Evolutionary conservation across 2,329 filamentous ascomycete species (phyloP).

Genomic region (Harringtonia lauricola): DNA sequence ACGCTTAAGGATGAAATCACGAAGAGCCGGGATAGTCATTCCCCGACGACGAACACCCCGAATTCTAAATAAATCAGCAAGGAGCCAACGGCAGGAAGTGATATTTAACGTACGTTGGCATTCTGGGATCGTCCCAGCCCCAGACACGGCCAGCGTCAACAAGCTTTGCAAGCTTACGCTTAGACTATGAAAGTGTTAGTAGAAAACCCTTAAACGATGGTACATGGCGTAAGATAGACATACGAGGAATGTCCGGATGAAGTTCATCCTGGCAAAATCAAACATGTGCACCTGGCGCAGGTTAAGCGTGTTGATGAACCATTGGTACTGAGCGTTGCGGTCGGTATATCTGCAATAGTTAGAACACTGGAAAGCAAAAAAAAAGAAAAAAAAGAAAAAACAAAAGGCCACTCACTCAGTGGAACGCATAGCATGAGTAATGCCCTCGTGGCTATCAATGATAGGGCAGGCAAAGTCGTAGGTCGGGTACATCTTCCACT

Average conservation of each 20-base stretch:
- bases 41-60: constrained; percentile 68
- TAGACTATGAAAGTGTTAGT: constrained; percentile 35
- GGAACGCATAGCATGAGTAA: constrained; percentile 73
- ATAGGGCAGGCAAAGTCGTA: constrained; percentile 82
- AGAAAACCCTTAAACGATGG: no score
- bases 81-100: constrained; percentile 25
- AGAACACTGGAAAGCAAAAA: background rate
- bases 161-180: constrained; percentile 76
- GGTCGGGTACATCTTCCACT: constrained; percentile 79
- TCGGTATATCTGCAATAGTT: constrained; percentile 50
- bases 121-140: constrained; percentile 80
- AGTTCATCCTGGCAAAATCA: constrained; percentile 80
- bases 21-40: constrained; percentile 67
- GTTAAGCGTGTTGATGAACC: constrained; percentile 66
- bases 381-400: background rate
- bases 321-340: constrained; percentile 77
- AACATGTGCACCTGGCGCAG: constrained; percentile 72
- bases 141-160: constrained; percentile 66
- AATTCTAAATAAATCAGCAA: constrained; percentile 4
- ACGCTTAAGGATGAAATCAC: constrained; percentile 71
- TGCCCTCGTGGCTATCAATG: constrained; percentile 69
- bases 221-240: background rate
- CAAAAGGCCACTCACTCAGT: constrained; percentile 43
- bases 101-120: constrained; percentile 47
- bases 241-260: constrained; percentile 62